Percentiles rank a stretch among this genome's conserved stretches.
phyloP scores from a whole-genome alignment of 2,329 filamentous ascomycete species.

The Sporothrix dimorphospora region DNA sequence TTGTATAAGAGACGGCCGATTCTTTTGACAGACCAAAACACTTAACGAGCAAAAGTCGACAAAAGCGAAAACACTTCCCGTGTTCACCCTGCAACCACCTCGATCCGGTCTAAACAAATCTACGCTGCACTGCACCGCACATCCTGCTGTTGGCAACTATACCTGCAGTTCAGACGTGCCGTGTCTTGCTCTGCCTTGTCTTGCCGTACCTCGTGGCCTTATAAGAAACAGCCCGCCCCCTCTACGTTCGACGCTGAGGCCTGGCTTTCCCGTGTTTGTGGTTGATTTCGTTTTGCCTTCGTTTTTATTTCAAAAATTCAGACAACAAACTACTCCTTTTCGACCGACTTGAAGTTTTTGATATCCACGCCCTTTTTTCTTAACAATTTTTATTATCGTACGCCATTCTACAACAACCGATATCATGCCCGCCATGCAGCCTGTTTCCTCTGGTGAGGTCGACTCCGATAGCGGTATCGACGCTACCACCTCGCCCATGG shows the following conservation, averaged over 20 bases:
- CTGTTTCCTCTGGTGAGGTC: constrained; percentile 37
- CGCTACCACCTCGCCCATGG: constrained; percentile 43
- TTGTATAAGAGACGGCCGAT: constrained; percentile 12
- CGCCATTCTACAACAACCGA: not conserved
- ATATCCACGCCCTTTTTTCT: not conserved
- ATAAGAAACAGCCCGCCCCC: not conserved
- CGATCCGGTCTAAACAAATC: not conserved
- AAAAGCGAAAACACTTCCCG: not conserved
- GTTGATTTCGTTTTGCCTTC: too few species aligned
- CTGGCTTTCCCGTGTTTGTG: not conserved
- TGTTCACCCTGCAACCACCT: constrained; percentile 5
- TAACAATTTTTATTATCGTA: not conserved
- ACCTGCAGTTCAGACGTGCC: not conserved
- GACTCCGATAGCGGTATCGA: constrained; percentile 43
- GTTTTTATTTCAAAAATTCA: too few species aligned
- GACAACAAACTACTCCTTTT: too few species aligned
- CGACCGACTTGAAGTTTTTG: too few species aligned
- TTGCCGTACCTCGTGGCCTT: not conserved
- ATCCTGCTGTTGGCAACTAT: not conserved
- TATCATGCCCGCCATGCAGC: constrained; percentile 24
- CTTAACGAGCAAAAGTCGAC: not conserved
- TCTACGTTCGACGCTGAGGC: not conserved
- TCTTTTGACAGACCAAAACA: not conserved
- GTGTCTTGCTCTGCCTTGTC: constrained; percentile 14
- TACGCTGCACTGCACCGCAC: not conserved